Conservation (phyloP, 1,139 yeast species). For the Candida freyschussii region DNA sequence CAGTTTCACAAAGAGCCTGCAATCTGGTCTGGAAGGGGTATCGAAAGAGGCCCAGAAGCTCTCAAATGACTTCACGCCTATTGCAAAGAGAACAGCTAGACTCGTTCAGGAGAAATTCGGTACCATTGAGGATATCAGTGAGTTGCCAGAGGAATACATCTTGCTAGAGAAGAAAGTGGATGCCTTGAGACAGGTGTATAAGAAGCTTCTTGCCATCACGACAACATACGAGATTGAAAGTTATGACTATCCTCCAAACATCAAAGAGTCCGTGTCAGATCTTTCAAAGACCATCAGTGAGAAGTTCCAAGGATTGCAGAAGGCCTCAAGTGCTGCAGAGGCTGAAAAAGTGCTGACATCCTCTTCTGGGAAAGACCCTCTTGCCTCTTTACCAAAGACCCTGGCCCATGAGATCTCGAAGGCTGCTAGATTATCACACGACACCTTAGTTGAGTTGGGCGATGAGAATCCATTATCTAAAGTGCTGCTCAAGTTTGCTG, state of each 20-base stretch:
- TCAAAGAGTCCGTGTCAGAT: constrained; percentile 59
- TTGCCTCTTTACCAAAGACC: constrained; percentile 40
- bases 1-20: constrained; percentile 21
- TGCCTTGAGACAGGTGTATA: constrained; percentile 68
- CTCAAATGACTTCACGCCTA: constrained; percentile 25
- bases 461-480: constrained; percentile 45
- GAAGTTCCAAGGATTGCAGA: constrained; percentile 54
- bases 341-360: constrained; percentile 46
- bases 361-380: constrained; percentile 18
- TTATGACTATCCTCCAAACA: constrained; percentile 81
- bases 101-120: constrained; percentile 65
- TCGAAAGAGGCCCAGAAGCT: constrained; percentile 25
- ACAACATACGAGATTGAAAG: constrained; percentile 70
- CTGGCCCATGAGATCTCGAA: constrained; percentile 47
- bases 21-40: constrained; percentile 23
- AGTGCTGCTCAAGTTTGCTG: constrained; percentile 51
- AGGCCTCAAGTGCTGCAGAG: constrained; percentile 59
- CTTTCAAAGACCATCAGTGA: constrained; percentile 52
- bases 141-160: constrained; percentile 68
- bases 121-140: constrained; percentile 61
- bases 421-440: constrained; percentile 37
- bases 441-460: constrained; percentile 30
- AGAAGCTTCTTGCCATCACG: constrained; percentile 69
- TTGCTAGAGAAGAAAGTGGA: constrained; percentile 66
- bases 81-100: constrained; percentile 27